Base-by-base conservation (phyloP, 108 stramenopile species). In the Skeletonema potamos region DNA sequence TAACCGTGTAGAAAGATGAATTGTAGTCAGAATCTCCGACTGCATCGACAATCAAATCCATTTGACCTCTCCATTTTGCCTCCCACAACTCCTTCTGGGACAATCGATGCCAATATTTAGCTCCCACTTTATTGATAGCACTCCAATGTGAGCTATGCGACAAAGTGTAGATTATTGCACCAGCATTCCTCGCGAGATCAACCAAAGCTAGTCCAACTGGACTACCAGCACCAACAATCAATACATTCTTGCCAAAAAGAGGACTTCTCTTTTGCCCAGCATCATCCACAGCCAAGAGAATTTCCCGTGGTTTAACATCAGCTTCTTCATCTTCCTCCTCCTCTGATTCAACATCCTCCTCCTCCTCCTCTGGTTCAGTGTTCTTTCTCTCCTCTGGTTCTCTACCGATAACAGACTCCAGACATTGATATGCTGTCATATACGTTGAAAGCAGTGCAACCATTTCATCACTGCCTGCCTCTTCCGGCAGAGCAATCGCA, bases 351-450 rank as follows among this genome's bases (percentile, higher is more conserved):
- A 41, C 39, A 41, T n/a, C n/a, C n/a, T n/a, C n/a, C n/a, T n/a
- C n/a, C n/a, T n/a, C 39, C 39, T 41, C n/a, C n/a, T n/a, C n/a
- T n/a, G 37, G 15, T 39, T 39, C 37, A 15, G 2, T 15, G n/a
- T 1, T 4, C 3, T 1, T 15, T 0, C 4, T 15, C 3, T 0
- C 39, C 39, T 41, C n/a, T 15, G 39, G 15, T 2, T 51, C 22
- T 6, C 9, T 9, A 51, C 6, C 48, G 8, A 22, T 8, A 51
- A 9, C 48, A 6, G 20, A 10, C 1, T 51, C 48, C 48, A 51
- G 54, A 4, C 80, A 63, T 69, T 94, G 92, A 62, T 87, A 91
- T 1, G 92, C 92, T 5, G 86, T 64, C 72, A 94, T 74, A 66
- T 91, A 94, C 11, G 77, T 87, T 30, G 88, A 77, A 0, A 84